Conservation (phyloP, 768 basidiomycete species). For the Cubamyces sp. region DNA sequence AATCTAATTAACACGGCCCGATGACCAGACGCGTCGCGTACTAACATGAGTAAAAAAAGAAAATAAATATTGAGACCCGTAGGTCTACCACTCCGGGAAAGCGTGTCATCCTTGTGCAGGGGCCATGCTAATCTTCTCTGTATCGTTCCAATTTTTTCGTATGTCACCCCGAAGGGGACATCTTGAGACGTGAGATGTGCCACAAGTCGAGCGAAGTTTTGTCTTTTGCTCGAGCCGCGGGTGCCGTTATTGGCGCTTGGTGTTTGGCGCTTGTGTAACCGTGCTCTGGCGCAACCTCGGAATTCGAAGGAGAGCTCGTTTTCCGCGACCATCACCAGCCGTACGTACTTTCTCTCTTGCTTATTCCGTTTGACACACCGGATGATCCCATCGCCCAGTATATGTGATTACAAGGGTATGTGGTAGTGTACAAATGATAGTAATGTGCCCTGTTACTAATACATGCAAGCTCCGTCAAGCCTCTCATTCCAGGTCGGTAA, state of each 20-base stretch:
- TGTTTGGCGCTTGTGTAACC: too few relatives aligned
- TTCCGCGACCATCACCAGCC: too few relatives aligned
- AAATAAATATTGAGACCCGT: slow-evolving; percentile 48
- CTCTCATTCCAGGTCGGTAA: slow-evolving; percentile 12
- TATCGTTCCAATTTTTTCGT: slow-evolving; percentile 99
- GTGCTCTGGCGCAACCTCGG: too few relatives aligned
- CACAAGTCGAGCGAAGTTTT: neutral
- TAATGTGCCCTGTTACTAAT: neutral
- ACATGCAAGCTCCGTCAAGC: neutral
- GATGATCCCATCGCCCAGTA: too few relatives aligned
- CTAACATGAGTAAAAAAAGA: neutral
- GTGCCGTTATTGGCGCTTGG: neutral
- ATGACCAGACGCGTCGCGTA: slow-evolving; percentile 5
- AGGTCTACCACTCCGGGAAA: slow-evolving; percentile 87
- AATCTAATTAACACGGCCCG: neutral
- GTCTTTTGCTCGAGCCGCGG: slow-evolving; percentile 3
- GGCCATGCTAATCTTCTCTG: slow-evolving; percentile 99
- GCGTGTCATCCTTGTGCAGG: slow-evolving; percentile 99
- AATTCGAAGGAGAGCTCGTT: too few relatives aligned
- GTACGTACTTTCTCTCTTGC: too few relatives aligned
- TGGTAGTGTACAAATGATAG: neutral
- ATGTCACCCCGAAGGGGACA: slow-evolving; percentile 92
- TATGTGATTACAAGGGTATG: neutral
- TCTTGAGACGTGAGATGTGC: neutral
- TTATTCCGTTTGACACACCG: too few relatives aligned